Evolutionary conservation across 2,329 filamentous ascomycete species (phyloP), one percentile per base, ranked within the genome.

Genomic region (Fusarium goolgardi): DNA sequence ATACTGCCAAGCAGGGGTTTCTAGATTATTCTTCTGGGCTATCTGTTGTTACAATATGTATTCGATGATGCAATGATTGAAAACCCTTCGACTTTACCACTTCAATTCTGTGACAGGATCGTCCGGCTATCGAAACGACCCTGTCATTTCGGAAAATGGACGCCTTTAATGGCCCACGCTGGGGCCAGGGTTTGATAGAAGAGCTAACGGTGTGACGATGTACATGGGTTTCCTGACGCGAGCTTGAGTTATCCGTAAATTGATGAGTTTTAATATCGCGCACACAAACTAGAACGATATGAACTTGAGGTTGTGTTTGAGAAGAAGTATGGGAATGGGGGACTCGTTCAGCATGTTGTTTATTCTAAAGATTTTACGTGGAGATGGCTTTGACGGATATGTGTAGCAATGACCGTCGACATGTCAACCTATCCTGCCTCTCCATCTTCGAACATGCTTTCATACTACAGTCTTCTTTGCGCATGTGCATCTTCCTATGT

Each of bases 101-200:
- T 37, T 20, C 25, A 47, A 55, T 59, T 49, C 52, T 53, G 40
- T 15, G 56, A 63, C 66, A 55, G 59, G 67, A 64, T 67, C 69
- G 55, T 55, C 67, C 62, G 63, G 67, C 61, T 59, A 71, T 73
- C 65, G 63, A 69, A 50, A 54, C 39, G 69, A 58, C 67, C 71
- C 69, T 72, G 71, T 66, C 69, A 73, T 73, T 72, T 73, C 59
- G 56, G 55, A 58, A 58, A 70, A 52, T 64, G 59, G 49, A 25
- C 41, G 35, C 47, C 66, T 68, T 58, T 64, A 43, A 51, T 45
- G 35, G 21, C 49, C 58, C 65, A 31, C 32, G 35, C 37, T 31
- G 51, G 10, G 55, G 40, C 53, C 60, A 65, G 44, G 62, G 13
- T 59, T 59, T n/a, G 27, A 45, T 20, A 20, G 43, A 31, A 29